Evolutionary conservation across 1,284 basidiomycete genomes (phyloP), one percentile per base, ranked within the genome.

Genomic region (Ustilago loliicola): DNA sequence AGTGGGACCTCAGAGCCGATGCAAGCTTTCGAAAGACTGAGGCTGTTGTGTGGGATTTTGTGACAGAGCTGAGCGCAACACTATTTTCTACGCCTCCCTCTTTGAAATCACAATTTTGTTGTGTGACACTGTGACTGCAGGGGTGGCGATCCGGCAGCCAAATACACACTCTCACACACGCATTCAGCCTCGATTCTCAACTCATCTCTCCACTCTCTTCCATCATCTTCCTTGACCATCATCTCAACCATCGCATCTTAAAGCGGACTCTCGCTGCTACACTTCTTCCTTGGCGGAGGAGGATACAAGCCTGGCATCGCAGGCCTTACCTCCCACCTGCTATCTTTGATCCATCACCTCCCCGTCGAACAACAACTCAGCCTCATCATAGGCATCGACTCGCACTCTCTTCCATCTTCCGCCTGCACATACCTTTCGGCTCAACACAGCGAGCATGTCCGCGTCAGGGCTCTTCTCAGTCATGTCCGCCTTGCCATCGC

Each of bases 401-500:
- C 27, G 50, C 25, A 52, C 19, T 40, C 38, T 52, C 11, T 40
- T 6, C 17, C 38, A 40, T 6, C 21, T 10, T 38, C 36, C 9
- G 13, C 36, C 13, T 15, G 36, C 36, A 38, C 13, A 38, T 38
- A 38, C 36, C 15, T 15, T 15, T 38, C 7, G 7, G 32, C 32
- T 7, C 36, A 15, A 47, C n/a, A 29, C 58, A 27, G 8, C 21
- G 42, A 68, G 59, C 59, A 71, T 71, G 68, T 63, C 68, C n/a
- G 61, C 65, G 9, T 50, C 73, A 34, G 68, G 68, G 27, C 19
- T 70, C 13, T 66, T 77, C 29, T 57, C 66, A 25, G 45, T 64
- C 59, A 77, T 77, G 74, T 72, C 74, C 32, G 62, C 69, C 52
- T 77, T 69, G 0, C 74, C 74, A 8, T 77, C 74, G 4, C 58